Evolutionary conservation across 495 filamentous ascomycete genomes (phyloP).

Genomic region (Sphaerosporella brunnea): DNA sequence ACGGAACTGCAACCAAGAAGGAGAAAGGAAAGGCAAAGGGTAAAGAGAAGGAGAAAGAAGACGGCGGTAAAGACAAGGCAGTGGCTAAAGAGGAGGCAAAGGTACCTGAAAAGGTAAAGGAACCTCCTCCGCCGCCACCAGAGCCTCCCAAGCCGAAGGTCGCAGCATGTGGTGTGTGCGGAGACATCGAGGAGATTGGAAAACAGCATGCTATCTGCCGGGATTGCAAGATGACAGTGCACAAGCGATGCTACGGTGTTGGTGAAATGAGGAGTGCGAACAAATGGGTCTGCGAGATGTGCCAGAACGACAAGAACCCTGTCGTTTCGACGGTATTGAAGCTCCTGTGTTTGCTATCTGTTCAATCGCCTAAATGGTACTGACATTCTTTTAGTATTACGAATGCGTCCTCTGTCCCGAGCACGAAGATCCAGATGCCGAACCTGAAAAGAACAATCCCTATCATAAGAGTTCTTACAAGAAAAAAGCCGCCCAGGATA

Average conservation of each 20-base stretch:
- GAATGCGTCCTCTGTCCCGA: constrained; percentile 84
- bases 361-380: too few relatives aligned
- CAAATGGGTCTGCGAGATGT: constrained; percentile 95
- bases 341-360: too few relatives aligned
- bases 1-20: constrained; percentile 18
- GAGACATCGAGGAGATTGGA: constrained; percentile 47
- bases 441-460: constrained; percentile 20
- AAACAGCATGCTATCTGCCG: constrained; percentile 60
- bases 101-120: constrained; percentile 23
- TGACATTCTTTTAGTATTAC: constrained; percentile 50
- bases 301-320: constrained; percentile 75
- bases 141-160: constrained; percentile 59
- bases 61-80: constrained; percentile 1
- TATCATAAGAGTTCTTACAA: constrained; percentile 59
- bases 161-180: constrained; percentile 74
- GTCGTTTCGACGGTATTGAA: constrained; percentile 69
- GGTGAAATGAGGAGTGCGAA: constrained; percentile 44
- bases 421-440: constrained; percentile 14
- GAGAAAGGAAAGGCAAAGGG: constrained; percentile 4
- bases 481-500: constrained; percentile 86
- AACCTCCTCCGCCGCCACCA: constrained; percentile 39
- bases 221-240: constrained; percentile 83
- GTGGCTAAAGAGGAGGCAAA: constrained; percentile 7
- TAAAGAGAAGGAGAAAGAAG: constrained; percentile 3
- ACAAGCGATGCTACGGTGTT: constrained; percentile 81